Conservation (phyloP, 2,329 filamentous ascomycete species). For the Cladosporium sp. region DNA sequence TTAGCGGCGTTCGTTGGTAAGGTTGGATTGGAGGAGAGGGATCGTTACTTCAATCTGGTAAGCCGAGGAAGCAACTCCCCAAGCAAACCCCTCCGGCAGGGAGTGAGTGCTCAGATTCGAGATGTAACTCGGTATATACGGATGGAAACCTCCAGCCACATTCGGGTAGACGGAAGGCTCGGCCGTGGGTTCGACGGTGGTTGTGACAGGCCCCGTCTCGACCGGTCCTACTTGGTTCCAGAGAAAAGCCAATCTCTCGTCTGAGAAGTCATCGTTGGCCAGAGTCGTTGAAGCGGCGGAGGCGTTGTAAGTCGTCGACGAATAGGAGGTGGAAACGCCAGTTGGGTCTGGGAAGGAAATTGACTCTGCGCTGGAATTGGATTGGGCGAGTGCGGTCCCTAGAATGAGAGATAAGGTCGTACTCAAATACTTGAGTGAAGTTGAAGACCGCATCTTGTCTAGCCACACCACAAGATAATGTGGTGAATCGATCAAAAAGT, state of each 20-base stretch:
- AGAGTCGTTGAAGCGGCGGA: slow-evolving; percentile 42
- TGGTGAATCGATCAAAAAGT: no score
- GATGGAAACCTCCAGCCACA: slow-evolving; percentile 35
- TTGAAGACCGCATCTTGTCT: not conserved
- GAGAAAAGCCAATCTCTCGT: slow-evolving; percentile 41
- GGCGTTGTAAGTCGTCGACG: slow-evolving; percentile 37
- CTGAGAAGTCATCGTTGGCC: slow-evolving; percentile 43
- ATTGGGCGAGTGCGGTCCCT: not conserved
- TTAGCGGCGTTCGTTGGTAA: not conserved
- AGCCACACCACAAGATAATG: not conserved
- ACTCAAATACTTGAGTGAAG: not conserved
- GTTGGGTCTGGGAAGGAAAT: slow-evolving; percentile 30
- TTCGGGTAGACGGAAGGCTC: slow-evolving; percentile 30
- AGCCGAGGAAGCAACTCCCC: slow-evolving; percentile 22
- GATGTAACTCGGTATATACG: slow-evolving; percentile 36
- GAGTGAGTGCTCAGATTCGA: slow-evolving; percentile 32
- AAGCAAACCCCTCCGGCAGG: slow-evolving; percentile 25
- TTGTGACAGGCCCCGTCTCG: slow-evolving; percentile 22
- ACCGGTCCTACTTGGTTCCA: slow-evolving; percentile 30
- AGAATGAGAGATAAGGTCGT: not conserved
- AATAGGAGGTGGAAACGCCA: slow-evolving; percentile 27
- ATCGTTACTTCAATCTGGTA: slow-evolving; percentile 24
- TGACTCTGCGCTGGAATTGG: not conserved
- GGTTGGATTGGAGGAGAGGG: not conserved
- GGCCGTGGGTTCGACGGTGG: slow-evolving; percentile 29